Percentiles rank a stretch among this genome's conserved stretches.
Conservation (phyloP, 768 basidiomycete species). For the Tricholoma matsutake region DNA sequence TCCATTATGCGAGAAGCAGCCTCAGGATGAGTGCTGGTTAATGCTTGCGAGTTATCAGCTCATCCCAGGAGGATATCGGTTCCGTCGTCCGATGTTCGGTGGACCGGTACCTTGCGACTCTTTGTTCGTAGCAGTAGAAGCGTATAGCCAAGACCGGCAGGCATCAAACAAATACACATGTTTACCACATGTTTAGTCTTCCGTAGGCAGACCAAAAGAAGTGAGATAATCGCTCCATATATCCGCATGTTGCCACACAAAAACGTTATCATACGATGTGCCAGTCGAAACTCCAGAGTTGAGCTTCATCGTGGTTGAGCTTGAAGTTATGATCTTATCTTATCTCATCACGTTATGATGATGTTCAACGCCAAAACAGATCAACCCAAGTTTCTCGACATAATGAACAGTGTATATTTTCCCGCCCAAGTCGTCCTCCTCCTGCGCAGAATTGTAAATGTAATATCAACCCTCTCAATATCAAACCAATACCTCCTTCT, state of each 20-base stretch:
- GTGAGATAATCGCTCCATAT: no score
- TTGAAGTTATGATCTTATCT: not conserved
- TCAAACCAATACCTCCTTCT: conserved; percentile 58
- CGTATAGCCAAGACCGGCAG: not conserved
- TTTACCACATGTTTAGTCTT: not conserved
- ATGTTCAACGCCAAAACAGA: conserved; percentile 5
- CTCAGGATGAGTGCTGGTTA: no score
- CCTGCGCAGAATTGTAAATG: conserved; percentile 64
- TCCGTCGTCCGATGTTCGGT: no score
- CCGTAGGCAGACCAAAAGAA: not conserved
- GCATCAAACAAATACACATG: not conserved
- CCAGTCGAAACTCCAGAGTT: no score
- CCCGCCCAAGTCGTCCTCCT: conserved; percentile 59
- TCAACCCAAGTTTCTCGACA: conserved; percentile 1
- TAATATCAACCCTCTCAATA: conserved; percentile 66
- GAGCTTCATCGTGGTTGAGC: not conserved
- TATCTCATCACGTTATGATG: conserved; percentile 7
- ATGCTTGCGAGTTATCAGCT: no score
- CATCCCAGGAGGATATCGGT: no score
- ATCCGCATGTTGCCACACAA: no score
- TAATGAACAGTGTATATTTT: conserved; percentile 45
- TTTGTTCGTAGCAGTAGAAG: not conserved
- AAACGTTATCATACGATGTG: no score
- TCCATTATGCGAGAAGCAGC: not conserved
- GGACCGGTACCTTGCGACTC: no score